Base-by-base conservation (phyloP, 139 green algal species). In the Coelastrella sp. region DNA sequence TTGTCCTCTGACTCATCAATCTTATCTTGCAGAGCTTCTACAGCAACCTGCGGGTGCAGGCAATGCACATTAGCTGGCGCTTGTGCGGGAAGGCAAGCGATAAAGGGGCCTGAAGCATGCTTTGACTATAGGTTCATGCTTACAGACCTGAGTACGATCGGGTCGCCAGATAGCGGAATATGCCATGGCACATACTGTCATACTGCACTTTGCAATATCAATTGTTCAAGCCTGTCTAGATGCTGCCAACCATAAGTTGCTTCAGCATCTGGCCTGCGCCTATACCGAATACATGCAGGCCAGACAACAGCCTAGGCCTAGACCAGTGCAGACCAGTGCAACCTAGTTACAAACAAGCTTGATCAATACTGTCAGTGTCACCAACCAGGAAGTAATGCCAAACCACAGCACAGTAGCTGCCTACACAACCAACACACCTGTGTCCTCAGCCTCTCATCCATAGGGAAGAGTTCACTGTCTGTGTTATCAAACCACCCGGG, bases 1-100 rank as follows among this genome's bases (percentile, higher is more conserved):
- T 92, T 93, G 90, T 94, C 92, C 80, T 94, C 92, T 22, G 60
- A 83, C 86, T 94, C 93, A 80, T 96, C 92, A 17, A 93, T 68
- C 89, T 93, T 94, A 91, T 95, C 93, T 16, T 94, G 83, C 66
- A 88, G 83, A 11, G 83, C 83, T 61, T 88, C 83, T 3, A 80
- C 68, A 19, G 83, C 83, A n/a, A 88, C 68, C 74, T 76, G 68
- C 68, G 4, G 14, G 32, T 47, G 17, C 68, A 76, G 17, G 68
- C 8, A 5, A n/a, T 32, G 14, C 32, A 76, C 68, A 76, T 8
- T 22, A 76, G 68, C 5, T 47, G 32, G 32, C 32, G 32, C 32
- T 47, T 47, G 32, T 47, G 32, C 32, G 32, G 32, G 32, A 47
- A 47, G 32, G 32, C 32, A 47, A 47, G 32, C 32, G 32, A 47